Evolutionary conservation across 192 early-diverging fungal genomes (phyloP).

Genomic region (Backusella morwellensis): DNA sequence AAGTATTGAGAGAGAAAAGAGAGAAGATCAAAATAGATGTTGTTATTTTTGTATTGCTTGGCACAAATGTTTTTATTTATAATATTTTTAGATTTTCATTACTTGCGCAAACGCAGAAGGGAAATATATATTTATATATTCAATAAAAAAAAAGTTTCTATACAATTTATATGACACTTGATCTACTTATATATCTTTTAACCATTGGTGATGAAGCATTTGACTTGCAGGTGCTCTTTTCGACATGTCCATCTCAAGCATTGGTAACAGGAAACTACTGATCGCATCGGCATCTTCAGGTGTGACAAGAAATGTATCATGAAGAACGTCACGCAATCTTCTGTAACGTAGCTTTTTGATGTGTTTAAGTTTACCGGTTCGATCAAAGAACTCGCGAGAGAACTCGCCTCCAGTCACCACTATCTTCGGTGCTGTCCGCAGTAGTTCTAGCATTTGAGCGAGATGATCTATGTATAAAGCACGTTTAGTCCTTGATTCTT

Average conservation of each 20-base stretch:
- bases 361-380: constrained; percentile 80
- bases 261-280: constrained; percentile 78
- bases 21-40: not conserved
- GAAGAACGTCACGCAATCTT: constrained; percentile 77
- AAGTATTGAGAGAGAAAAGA: not conserved
- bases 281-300: constrained; percentile 68
- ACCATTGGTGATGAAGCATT: constrained; percentile 27
- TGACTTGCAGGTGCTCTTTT: constrained; percentile 22
- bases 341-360: constrained; percentile 85
- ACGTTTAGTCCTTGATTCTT: too few relatives aligned
- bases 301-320: constrained; percentile 83
- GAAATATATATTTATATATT: not conserved
- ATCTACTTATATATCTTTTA: constrained; percentile 15
- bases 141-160: not conserved
- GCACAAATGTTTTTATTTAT: not conserved
- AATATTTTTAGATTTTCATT: not conserved
- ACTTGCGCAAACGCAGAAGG: not conserved
- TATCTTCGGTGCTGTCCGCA: constrained; percentile 78
- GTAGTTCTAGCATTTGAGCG: constrained; percentile 89
- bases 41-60: not conserved
- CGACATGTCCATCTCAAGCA: constrained; percentile 51
- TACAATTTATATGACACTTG: constrained; percentile 4
- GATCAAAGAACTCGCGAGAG: constrained; percentile 82
- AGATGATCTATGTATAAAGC: constrained; percentile 69
- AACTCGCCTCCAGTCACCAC: constrained; percentile 81